Conservation (phyloP, 2,329 filamentous ascomycete genomes). For the Phyllosticta paracitricarpa region DNA sequence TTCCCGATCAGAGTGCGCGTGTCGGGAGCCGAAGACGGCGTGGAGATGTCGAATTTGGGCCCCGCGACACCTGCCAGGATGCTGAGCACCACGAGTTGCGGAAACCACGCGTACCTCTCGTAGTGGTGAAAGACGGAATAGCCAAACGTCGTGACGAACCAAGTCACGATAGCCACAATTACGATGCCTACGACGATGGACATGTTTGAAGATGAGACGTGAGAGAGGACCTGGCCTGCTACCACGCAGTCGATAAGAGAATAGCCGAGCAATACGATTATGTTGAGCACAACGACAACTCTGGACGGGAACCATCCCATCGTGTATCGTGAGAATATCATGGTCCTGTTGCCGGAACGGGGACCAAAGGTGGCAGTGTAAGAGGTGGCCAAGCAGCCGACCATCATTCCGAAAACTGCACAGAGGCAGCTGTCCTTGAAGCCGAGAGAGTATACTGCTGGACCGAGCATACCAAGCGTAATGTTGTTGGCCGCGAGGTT, state of each 20-base stretch:
- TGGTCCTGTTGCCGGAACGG: constrained; percentile 50
- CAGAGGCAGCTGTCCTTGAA: constrained; percentile 48
- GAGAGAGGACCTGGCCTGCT: constrained; percentile 58
- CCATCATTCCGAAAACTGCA: constrained; percentile 46
- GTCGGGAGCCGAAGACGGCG: constrained; percentile 42
- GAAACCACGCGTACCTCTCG: constrained; percentile 57
- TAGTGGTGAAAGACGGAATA: constrained; percentile 60
- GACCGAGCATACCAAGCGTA: constrained; percentile 53
- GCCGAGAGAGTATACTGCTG: constrained; percentile 47
- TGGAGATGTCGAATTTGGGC: constrained; percentile 46
- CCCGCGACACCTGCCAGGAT: constrained; percentile 54
- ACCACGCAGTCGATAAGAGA: constrained; percentile 55
- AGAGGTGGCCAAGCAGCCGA: constrained; percentile 46
- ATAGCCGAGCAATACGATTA: constrained; percentile 54
- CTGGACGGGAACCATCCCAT: constrained; percentile 60
- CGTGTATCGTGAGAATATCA: constrained; percentile 51
- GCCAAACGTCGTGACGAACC: constrained; percentile 56
- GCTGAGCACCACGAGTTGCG: constrained; percentile 50
- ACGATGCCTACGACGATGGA: constrained; percentile 58
- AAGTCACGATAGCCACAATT: constrained; percentile 52
- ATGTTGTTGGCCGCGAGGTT: constrained; percentile 56
- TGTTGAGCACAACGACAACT: constrained; percentile 51
- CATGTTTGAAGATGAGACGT: constrained; percentile 50
- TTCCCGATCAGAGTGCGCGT: constrained; percentile 44
- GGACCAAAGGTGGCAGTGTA: constrained; percentile 56